phyloP scores from a whole-genome alignment of 2,329 filamentous ascomycete species.

The Ascosphaera apis region DNA sequence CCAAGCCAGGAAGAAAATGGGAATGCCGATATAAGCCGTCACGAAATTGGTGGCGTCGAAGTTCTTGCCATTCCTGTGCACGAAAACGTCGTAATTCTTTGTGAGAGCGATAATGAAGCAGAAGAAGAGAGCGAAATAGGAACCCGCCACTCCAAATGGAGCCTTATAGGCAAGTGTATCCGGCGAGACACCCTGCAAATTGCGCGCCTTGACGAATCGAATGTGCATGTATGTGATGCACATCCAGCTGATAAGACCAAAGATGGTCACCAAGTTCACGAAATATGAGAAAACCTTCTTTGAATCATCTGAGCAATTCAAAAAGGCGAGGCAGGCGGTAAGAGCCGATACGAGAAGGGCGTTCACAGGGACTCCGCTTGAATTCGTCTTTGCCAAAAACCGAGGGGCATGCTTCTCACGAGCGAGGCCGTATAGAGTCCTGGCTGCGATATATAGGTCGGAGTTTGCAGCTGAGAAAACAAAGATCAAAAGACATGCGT shows the following conservation, averaged over 20 bases:
- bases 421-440: slow-evolving; percentile 56
- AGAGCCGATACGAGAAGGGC: slow-evolving; percentile 18
- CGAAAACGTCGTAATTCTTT: slow-evolving; percentile 56
- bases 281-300: slow-evolving; percentile 24
- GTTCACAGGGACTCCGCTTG: slow-evolving; percentile 22
- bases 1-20: slow-evolving; percentile 18
- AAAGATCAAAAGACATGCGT: slow-evolving; percentile 51
- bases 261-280: slow-evolving; percentile 20
- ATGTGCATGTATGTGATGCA: slow-evolving; percentile 25
- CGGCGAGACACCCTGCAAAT: slow-evolving; percentile 16
- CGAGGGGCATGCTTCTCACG: slow-evolving; percentile 47
- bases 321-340: slow-evolving; percentile 23
- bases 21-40: slow-evolving; percentile 22
- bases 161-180: slow-evolving; percentile 19
- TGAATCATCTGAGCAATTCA: slow-evolving; percentile 18
- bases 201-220: slow-evolving; percentile 21
- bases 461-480: slow-evolving; percentile 49
- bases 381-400: slow-evolving; percentile 41
- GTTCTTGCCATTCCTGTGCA: slow-evolving; percentile 33
- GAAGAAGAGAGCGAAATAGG: slow-evolving; percentile 37
- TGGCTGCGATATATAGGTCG: slow-evolving; percentile 37
- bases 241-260: slow-evolving; percentile 24
- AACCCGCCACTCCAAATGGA: slow-evolving; percentile 30
- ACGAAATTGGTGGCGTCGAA: slow-evolving; percentile 23
- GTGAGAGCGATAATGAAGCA: slow-evolving; percentile 46